These are phyloP conservation scores for Mycena floridula DNA, from an alignment of 768 basidiomycete genomes.

Conservation along the genomic window DNA sequence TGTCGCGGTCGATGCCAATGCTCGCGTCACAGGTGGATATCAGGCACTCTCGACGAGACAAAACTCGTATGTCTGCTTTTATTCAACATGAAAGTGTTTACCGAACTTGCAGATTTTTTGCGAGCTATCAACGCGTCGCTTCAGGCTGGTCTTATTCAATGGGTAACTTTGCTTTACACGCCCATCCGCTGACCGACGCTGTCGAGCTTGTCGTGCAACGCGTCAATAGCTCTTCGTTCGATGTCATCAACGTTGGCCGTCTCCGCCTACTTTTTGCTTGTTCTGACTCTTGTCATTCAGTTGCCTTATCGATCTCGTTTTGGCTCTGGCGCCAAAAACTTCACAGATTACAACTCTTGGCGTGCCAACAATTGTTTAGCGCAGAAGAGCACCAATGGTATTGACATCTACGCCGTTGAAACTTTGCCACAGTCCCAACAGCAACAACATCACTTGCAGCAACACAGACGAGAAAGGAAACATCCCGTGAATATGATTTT, in stretches of 20 bases:
- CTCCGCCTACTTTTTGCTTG: neutral
- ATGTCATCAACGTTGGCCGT: conserved; percentile 32
- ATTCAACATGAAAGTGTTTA: neutral
- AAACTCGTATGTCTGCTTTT: conserved; percentile 29
- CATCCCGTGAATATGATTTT: conserved; percentile 33
- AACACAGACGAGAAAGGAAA: conserved; percentile 16
- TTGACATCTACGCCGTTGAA: conserved; percentile 25
- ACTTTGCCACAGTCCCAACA: conserved; percentile 32
- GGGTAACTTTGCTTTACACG: conserved; percentile 49
- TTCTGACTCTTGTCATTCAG: conserved; percentile 9
- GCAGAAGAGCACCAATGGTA: conserved; percentile 41
- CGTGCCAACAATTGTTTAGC: conserved; percentile 49
- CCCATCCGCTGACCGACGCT: conserved; percentile 44
- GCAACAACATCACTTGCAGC: conserved; percentile 8
- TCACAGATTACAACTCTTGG: conserved; percentile 44
- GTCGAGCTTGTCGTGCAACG: conserved; percentile 20
- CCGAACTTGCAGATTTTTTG: conserved; percentile 31
- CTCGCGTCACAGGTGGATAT: conserved; percentile 44
- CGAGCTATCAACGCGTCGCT: conserved; percentile 34
- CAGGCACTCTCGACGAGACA: conserved; percentile 47
- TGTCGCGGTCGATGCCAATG: conserved; percentile 45
- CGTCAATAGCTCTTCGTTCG: neutral
- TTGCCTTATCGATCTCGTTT: conserved; percentile 56
- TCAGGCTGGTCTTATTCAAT: conserved; percentile 37
- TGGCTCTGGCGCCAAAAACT: conserved; percentile 36